Base-by-base conservation (phyloP, 441 rosid genomes). In the Arabidopsis lyrata region DNA sequence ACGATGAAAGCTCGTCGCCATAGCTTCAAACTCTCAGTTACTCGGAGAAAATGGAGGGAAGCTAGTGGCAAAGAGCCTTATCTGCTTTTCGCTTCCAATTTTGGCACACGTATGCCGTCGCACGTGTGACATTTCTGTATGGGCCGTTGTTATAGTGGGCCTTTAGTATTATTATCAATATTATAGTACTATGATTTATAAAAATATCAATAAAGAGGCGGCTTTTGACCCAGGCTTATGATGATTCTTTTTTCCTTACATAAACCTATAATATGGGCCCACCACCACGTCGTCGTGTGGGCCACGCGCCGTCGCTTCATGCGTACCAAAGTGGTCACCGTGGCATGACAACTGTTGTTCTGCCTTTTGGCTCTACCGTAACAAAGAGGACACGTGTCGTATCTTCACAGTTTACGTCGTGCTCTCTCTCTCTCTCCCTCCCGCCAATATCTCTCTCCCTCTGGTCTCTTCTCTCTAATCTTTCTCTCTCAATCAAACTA, bases 391-490 rank as follows among this genome's bases (percentile, higher is more conserved):
- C 88, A 83, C 87, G 88, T 82, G 83, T 75, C 76, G 54, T 0
- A 13, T 41, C 13, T 8, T 13, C 4, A 36, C 16, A 36, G 66
- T n/a, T 52, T 39, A 14, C 45, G 69, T 69, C 63, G 47, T 6
- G 55, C 12, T 59, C 65, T 34, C 36, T 34, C 8, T 8, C 35
- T 47, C 66, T 47, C 64, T 55, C 81, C 50, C 87, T 77, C 87
- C 88, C 96, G 96, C 90, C 88, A 85, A 54, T 79, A 35, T 68
- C 94, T 87, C 86, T 79, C 83, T 63, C 85, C 82, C 84, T 70
- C 81, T 52, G 66, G 8, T 16, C 38, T 54, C 62, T 15, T 47
- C 48, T 36, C 41, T 36, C 31, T 29, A 29, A 8, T 36, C 38
- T 63, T 10, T 44, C 77, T 73, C 66, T 57, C 73, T 29, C 31